Evolutionary conservation across 768 basidiomycete species (phyloP).

Genomic region (Termitomyces sp.): DNA sequence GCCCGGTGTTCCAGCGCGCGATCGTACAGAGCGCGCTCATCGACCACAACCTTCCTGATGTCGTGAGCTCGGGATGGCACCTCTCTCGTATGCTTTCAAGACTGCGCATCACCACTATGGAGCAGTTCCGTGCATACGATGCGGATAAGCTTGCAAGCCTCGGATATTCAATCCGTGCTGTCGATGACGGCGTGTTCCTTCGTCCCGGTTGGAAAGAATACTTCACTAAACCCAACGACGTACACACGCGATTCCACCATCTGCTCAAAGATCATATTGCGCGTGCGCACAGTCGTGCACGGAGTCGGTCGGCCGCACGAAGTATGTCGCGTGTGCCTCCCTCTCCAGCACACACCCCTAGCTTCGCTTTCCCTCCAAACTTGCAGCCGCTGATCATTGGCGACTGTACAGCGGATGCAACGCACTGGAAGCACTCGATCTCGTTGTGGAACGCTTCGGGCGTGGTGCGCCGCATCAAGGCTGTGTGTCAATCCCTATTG

Average conservation of each 20-base stretch:
- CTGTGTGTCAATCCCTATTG: slow-evolving; percentile 65
- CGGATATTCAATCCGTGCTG: slow-evolving; percentile 46
- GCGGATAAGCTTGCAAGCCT: slow-evolving; percentile 54
- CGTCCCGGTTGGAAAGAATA: slow-evolving; percentile 48
- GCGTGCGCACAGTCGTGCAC: slow-evolving; percentile 16
- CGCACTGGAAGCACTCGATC: slow-evolving; percentile 56
- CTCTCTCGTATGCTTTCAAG: slow-evolving; percentile 60
- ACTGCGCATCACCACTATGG: slow-evolving; percentile 49
- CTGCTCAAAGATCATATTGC: slow-evolving; percentile 23
- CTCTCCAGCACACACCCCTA: slow-evolving; percentile 18
- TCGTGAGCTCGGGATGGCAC: slow-evolving; percentile 60
- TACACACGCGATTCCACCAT: slow-evolving; percentile 20
- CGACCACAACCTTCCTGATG: slow-evolving; percentile 58
- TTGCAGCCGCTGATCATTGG: slow-evolving; percentile 75
- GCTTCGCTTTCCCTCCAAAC: slow-evolving; percentile 22
- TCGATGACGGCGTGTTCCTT: slow-evolving; percentile 73
- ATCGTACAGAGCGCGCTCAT: slow-evolving; percentile 72
- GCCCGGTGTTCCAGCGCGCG: slow-evolving; percentile 66
- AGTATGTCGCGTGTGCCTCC: slow-evolving; percentile 15
- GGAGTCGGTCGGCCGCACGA: slow-evolving; percentile 18
- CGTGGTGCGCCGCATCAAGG: slow-evolving; percentile 65
- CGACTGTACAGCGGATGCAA: slow-evolving; percentile 62
- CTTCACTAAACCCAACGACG: slow-evolving; percentile 32
- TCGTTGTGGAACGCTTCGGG: slow-evolving; percentile 61
- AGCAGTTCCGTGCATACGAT: slow-evolving; percentile 58